Percentiles rank a stretch among this genome's conserved stretches.
Conservation (phyloP, 495 filamentous ascomycete genomes). For the Aspergillus asperescens region DNA sequence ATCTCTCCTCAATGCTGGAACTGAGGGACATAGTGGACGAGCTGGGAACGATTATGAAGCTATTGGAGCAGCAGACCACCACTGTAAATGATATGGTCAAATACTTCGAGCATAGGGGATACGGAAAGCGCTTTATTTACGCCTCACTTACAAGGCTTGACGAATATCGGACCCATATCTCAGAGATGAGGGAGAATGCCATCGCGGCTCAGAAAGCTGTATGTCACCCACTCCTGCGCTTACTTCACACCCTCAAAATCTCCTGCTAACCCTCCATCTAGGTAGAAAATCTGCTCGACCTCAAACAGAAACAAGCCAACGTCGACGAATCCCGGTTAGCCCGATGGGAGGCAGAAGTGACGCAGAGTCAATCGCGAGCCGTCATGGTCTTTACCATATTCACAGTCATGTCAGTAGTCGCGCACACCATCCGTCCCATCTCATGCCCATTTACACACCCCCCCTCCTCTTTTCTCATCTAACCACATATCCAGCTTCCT, state of each 20-base stretch:
- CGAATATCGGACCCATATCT: slow-evolving; percentile 52
- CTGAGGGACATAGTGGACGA: slow-evolving; percentile 65
- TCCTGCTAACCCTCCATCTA: slow-evolving; percentile 15
- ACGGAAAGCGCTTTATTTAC: slow-evolving; percentile 41
- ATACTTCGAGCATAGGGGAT: slow-evolving; percentile 33
- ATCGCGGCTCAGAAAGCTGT: slow-evolving; percentile 39
- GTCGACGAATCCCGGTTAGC: slow-evolving; percentile 63
- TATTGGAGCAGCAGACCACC: slow-evolving; percentile 53
- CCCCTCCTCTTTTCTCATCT: not conserved
- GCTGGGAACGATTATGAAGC: slow-evolving; percentile 50
- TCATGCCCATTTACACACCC: too few species aligned
- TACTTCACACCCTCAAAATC: not conserved
- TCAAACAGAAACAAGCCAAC: slow-evolving; percentile 65
- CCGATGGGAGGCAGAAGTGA: slow-evolving; percentile 57
- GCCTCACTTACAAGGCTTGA: slow-evolving; percentile 48
- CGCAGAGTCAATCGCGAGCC: slow-evolving; percentile 56
- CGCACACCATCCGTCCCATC: slow-evolving; percentile 29
- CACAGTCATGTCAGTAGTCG: slow-evolving; percentile 55
- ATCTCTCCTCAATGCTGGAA: slow-evolving; percentile 60
- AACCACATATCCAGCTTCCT: slow-evolving; percentile 40
- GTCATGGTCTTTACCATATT: slow-evolving; percentile 68
- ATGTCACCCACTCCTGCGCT: not conserved
- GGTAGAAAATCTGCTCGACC: slow-evolving; percentile 62
- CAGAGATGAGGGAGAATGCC: slow-evolving; percentile 53
- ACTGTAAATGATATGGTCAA: slow-evolving; percentile 46